Base-by-base conservation (phyloP, 306 rosid species). In the Hylodesmum podocarpum region DNA sequence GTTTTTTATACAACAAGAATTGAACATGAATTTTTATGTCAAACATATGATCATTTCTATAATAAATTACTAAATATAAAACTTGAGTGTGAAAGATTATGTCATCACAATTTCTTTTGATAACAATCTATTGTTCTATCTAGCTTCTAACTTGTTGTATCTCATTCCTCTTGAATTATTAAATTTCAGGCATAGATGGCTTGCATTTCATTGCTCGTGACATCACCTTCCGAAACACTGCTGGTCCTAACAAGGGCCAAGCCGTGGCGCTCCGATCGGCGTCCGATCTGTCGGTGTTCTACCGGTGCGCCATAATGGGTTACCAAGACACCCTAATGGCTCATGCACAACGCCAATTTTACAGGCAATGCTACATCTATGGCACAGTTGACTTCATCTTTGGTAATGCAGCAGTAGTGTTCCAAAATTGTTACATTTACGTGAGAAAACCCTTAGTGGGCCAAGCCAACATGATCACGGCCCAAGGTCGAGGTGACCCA, bases 261-360 rank as follows among this genome's bases (percentile, higher is more conserved):
- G 98, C 98, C 0, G 98, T 94, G 59, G 98, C 98, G 0, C 91
- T 94, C 8, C 80, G 97, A 5, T 94, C 98, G 0, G 75, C 96
- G 31, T 91, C 98, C 0, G 98, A 94, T 68, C 93, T 94, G 54
- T 87, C 98, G 0, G 91, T 94, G 9, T 94, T 94, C 85, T 90
- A 85, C 73, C 85, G 90, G 0, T 94, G 98, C 3, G 67, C 72
- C 80, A 80, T 94, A n/a, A 10, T 47, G 1, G 98, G 98, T 1
- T 91, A 88, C 73, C 98, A 94, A 91, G 98, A 94, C 88, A 94
- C 97, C 1, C 91, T 94, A 8, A 86, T 94, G 91, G 91, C 82
- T 44, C 93, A 91, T 6, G 92, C 98, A 1, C 98, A 94, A 4
- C 86, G 98, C 6, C 98, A 94, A 80, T 94, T 91, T 72, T 94